Evolutionary conservation across 768 basidiomycete species (phyloP), one percentile per base, ranked within the genome.

Genomic region (Kwoniella mangroviensis): DNA sequence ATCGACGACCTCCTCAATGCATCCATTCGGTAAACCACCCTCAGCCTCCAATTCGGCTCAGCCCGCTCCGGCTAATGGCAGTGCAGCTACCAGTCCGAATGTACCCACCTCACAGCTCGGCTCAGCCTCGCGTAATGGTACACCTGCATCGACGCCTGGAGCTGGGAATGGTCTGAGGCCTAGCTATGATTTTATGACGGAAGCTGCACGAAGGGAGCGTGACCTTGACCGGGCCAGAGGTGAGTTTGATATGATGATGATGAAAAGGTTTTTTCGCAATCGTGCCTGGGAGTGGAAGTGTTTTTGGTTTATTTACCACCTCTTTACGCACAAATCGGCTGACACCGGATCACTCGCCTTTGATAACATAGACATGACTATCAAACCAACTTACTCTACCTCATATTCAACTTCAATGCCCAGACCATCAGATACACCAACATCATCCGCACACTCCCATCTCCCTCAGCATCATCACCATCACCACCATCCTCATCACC

Each of bases 191-290:
- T 45, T 43, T 10, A 61, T 67, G 63, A 56, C 42, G 65, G 40
- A 63, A 56, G 49, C 65, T 56, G 34, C 57, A 67, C 15, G 63
- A 55, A 55, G 64, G 42, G 65, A 71, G 26, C 22, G 60, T 21
- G 70, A 71, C 15, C 62, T 65, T 34, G 70, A 71, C 52, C 42
- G 67, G 42, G 42, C 63, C 28, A 60, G 55, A 67, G 70, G 67
- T 68, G 61, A 63, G 67, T 68, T 43, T 52, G n/a, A 41, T 61
- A 22, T 40, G 40, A 45, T 61, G 40, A 45, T 61, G 60, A 43
- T 13, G 21, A 43, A 59, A 24, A 54, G 24, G 53, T 54, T 54
- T n/a, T 19, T 54, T 54, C n/a, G 4, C 45, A 49, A 49, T 24
- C 53, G 53, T n/a, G 53, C n/a, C 56, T 21, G 34, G 34, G 6